Conservation (phyloP, 2,329 filamentous ascomycete species). For the Neospermospora avenae region DNA sequence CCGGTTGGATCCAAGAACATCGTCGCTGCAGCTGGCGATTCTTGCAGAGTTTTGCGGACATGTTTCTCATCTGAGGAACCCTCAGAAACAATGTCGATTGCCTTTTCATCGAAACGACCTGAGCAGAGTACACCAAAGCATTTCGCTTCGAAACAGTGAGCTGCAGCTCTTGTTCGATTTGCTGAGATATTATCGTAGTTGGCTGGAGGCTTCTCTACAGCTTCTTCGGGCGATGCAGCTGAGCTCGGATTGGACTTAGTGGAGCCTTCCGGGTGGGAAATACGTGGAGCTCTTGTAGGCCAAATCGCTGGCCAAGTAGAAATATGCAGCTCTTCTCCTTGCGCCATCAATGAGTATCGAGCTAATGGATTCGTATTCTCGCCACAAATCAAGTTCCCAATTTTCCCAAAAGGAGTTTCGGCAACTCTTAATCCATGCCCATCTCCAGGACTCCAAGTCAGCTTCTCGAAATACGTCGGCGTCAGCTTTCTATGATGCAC, state of each 20-base stretch:
- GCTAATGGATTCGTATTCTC: constrained; percentile 58
- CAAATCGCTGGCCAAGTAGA: constrained; percentile 54
- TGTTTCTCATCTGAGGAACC: background rate
- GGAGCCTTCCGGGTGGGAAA: background rate
- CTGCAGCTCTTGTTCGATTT: constrained; percentile 48
- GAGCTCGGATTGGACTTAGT: too few species aligned
- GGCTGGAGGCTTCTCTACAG: background rate
- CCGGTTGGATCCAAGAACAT: constrained; percentile 52
- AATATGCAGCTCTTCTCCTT: constrained; percentile 54
- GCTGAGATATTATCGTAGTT: constrained; percentile 54
- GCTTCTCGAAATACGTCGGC: constrained; percentile 55
- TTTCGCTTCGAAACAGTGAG: constrained; percentile 57
- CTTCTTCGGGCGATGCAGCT: background rate
- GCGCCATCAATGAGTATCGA: constrained; percentile 49
- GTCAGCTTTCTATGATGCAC: constrained; percentile 53
- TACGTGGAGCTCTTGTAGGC: constrained; percentile 41
- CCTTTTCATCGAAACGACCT: constrained; percentile 22
- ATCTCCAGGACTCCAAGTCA: constrained; percentile 52
- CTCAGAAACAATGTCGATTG: background rate
- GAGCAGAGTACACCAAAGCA: constrained; percentile 52
- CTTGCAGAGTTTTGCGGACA: background rate
- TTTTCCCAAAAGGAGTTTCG: constrained; percentile 43
- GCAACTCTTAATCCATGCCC: constrained; percentile 47
- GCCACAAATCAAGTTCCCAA: constrained; percentile 52
- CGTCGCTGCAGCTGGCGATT: constrained; percentile 38